These are phyloP conservation scores for Wickerhamiella dianesei DNA, from an alignment of 805 yeast genomes.

Conservation along the genomic window DNA sequence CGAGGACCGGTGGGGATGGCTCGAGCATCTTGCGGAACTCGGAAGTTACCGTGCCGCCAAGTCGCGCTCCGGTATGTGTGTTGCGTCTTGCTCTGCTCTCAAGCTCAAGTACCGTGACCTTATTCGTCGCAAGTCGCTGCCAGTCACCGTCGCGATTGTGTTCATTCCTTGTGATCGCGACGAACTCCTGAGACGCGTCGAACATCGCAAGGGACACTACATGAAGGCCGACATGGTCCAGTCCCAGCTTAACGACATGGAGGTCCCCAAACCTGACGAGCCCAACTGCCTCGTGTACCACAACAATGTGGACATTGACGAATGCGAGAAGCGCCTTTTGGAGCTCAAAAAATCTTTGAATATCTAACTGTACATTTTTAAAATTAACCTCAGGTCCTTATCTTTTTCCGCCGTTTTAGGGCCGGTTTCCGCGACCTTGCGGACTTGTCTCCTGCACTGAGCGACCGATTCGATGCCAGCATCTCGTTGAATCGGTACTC, in stretches of 20 bases:
- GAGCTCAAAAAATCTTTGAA: background rate
- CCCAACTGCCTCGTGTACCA: slow-evolving; percentile 14
- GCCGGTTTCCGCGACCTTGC: background rate
- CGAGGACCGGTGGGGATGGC: slow-evolving; percentile 90
- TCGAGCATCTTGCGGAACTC: slow-evolving; percentile 35
- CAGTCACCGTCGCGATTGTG: slow-evolving; percentile 37
- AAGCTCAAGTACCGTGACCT: slow-evolving; percentile 59
- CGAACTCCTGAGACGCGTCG: slow-evolving; percentile 48
- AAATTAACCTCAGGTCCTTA: no score
- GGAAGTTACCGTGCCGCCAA: slow-evolving; percentile 26
- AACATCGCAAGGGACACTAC: slow-evolving; percentile 57
- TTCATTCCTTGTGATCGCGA: slow-evolving; percentile 54
- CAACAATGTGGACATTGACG: slow-evolving; percentile 11
- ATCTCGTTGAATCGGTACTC: slow-evolving; percentile 46
- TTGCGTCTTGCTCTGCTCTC: slow-evolving; percentile 78
- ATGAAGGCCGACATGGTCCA: slow-evolving; percentile 80
- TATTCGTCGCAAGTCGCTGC: slow-evolving; percentile 30
- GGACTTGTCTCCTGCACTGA: background rate
- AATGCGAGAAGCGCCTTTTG: slow-evolving; percentile 5
- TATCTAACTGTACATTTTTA: no score
- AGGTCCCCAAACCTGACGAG: slow-evolving; percentile 40
- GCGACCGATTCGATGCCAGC: slow-evolving; percentile 4
- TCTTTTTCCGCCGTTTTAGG: background rate
- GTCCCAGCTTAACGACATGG: slow-evolving; percentile 63
- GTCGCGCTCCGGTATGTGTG: slow-evolving; percentile 24